A percentile compares a stretch with the other conserved stretches of the same genome.
These are phyloP conservation scores for Heterobasidion parviporum DNA, from an alignment of 1,284 basidiomycete genomes.

Conservation along the genomic window DNA sequence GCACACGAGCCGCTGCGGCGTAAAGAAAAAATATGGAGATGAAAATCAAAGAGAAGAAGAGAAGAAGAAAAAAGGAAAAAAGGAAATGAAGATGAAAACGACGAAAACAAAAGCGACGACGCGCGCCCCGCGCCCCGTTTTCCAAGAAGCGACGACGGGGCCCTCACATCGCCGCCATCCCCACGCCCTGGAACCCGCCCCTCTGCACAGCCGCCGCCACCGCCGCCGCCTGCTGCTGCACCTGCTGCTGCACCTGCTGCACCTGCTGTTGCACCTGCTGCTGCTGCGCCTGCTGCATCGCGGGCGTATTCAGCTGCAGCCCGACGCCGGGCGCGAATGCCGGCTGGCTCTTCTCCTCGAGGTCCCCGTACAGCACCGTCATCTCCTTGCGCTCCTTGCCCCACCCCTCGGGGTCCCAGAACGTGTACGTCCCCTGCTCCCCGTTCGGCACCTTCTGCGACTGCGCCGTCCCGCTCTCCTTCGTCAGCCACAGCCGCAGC, in stretches of 20 bases:
- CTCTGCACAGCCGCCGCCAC: conserved; percentile 12
- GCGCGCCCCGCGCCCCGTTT: neutral
- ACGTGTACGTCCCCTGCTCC: conserved; percentile 85
- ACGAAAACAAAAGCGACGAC: neutral
- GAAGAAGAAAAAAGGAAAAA: neutral
- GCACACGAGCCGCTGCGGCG: no score
- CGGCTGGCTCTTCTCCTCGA: conserved; percentile 78
- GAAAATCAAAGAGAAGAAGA: neutral
- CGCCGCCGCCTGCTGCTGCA: conserved; percentile 1
- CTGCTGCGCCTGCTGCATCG: conserved; percentile 29
- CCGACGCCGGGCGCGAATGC: conserved; percentile 49
- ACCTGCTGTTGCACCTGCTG: conserved; percentile 11
- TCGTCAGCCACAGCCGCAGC: conserved; percentile 91
- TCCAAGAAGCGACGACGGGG: neutral
- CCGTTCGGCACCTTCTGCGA: conserved; percentile 85
- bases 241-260: conserved; percentile 26
- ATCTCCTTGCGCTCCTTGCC: conserved; percentile 81
- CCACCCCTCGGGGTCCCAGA: conserved; percentile 90
- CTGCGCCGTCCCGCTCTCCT: conserved; percentile 77
- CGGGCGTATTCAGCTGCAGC: conserved; percentile 30
- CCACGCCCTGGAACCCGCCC: conserved; percentile 24
- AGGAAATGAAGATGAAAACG: neutral
- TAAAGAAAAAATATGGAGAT: neutral
- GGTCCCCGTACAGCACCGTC: conserved; percentile 76
- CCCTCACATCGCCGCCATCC: conserved; percentile 26